Evolutionary conservation across 192 early-diverging fungal genomes (phyloP), one percentile per base, ranked within the genome.

Genomic region (Podila horticola): DNA sequence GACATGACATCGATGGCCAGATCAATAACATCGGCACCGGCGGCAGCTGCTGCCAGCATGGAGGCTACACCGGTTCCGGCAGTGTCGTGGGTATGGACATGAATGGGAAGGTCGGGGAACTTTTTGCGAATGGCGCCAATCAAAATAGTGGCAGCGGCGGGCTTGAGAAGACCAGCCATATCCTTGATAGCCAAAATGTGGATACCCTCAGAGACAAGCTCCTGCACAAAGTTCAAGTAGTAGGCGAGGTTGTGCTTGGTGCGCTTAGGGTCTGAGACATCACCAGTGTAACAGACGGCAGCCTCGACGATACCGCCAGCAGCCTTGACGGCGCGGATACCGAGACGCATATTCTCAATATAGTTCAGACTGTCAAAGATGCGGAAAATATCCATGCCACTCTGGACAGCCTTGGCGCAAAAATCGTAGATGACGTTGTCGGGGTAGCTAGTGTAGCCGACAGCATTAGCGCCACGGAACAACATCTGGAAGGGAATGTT

Each of bases 401-500:
- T 85, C 72, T 92, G 85, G 69, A 90, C 89, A 63, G 97, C 97
- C 79, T 94, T 95, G 81, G 90, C 92, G 85, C 96, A 97, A 86
- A 99, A 99, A 71, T 96, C 96, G 73, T 96, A 97, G 26, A 99
- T 92, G 41, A 99, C 92, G 72, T 99, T 98, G 86, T 99, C 97
- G 5, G 97, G 97, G 76, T 99, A 99, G 58, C 93, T 94, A 50
- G 96, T 98, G 86, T 97, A 97, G 24, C 97, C 97, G 28, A 99
- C 97, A 33, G 96, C 97, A 67, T 99, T 99, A 55, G 97, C 97
- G 59, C 97, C 97, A 82, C 97, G 94, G 66, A 99, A 92, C 59
- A 99, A 89, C 97, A 99, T 99, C 86, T 97, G 96, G 90, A 99
- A 99, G 19, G 97, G 97, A 83, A 99, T 90, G 85, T 98, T 97